phyloP scores from a whole-genome alignment of 306 rosid species.

The Hippophae gyantsensis region DNA sequence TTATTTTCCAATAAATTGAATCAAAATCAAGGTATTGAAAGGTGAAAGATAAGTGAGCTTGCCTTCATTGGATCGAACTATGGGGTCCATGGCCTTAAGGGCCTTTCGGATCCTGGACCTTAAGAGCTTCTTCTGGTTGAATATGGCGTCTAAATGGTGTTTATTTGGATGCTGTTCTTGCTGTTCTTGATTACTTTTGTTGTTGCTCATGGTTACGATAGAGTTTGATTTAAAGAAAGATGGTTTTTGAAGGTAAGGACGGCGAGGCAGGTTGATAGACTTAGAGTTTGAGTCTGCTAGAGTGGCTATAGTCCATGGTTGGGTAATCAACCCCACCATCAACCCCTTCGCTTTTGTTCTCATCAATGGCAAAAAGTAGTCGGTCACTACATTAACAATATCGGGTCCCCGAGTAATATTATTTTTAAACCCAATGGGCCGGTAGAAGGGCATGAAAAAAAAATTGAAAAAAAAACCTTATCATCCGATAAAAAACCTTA shows the following conservation, averaged over 20 bases:
- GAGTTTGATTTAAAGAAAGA: constrained; percentile 5
- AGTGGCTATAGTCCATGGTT: constrained; percentile 1
- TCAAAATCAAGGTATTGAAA: background rate
- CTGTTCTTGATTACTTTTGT: constrained; percentile 18
- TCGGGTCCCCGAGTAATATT: no score
- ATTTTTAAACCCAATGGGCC: no score
- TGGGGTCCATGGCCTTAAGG: constrained; percentile 62
- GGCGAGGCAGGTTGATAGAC: background rate
- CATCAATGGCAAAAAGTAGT: background rate
- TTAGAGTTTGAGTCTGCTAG: background rate
- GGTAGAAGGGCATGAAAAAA: no score
- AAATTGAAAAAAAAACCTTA: no score
- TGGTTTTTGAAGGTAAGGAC: background rate
- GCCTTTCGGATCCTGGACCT: constrained; percentile 62
- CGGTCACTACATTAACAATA: no score
- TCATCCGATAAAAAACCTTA: no score
- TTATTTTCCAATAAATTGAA: background rate
- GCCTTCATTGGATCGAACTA: constrained; percentile 76
- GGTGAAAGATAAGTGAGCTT: background rate
- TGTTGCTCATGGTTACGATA: constrained; percentile 13
- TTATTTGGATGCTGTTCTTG: constrained; percentile 4
- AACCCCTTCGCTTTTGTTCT: constrained; percentile 6
- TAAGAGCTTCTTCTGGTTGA: constrained; percentile 53
- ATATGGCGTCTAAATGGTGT: constrained; percentile 33
- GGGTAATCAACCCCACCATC: constrained; percentile 21